Base-by-base conservation (phyloP, 305 asterid species). In the Coffea humblotiana region DNA sequence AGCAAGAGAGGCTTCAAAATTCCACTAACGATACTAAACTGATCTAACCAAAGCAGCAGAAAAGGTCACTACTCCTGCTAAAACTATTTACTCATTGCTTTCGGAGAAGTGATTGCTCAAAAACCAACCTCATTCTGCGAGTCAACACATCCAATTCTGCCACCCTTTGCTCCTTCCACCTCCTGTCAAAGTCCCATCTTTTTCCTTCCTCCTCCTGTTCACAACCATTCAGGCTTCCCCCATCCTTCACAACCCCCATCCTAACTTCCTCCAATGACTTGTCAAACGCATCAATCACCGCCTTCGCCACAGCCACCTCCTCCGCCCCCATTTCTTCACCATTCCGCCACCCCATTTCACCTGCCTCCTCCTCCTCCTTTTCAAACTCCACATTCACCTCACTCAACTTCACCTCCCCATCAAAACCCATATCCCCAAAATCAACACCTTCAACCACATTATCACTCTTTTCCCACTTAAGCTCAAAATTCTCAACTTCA, bases 301-400 rank as follows among this genome's bases (percentile, higher is more conserved):
- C 92, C 72, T 86, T 90, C 8, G 88, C 90, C 21, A 86, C 89
- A 15, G 85, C 88, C 43, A 84, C 76, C 43, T 85, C 86, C 52
- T 80, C 93, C 49, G 56, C 40, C 73, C 51, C 83, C 25, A 83
- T 69, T 65, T 67, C 73, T 61, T 8, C 71, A 47, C 72, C 84
- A 48, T 70, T 80, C 69, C 60, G 79, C 69, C 64, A 74, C 14
- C 60, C 66, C 74, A 61, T 80, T 40, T 40, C 43, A 3, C 3
- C 43, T 47, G 35, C 80, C 70, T 58, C 79, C 27, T 49, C 79
- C 69, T 49, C 79, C 69, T 83, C 88, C 74, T 81, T 88, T 81
- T 92, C 98, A 37, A 91, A 86, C 83, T 89, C 89, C 87, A 92
- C 97, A 83, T 91, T 88, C 83, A 92, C 98, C 89, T 91, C 97